phyloP scores from a whole-genome alignment of 108 stramenopile species.

The Cyclotella baltica region DNA sequence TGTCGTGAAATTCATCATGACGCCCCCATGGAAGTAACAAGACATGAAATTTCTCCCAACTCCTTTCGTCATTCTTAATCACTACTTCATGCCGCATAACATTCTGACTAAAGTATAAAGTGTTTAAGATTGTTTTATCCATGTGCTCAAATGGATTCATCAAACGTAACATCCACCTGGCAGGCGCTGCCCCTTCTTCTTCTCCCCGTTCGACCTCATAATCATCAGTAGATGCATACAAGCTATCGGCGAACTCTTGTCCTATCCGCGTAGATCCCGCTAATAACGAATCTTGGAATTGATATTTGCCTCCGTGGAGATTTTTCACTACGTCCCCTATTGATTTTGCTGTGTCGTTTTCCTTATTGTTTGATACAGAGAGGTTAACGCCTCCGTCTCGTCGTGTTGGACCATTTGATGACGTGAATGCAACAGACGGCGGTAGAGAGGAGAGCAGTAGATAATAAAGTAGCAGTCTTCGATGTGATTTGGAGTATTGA shows the following conservation, averaged over 20 bases:
- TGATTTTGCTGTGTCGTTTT: too few species aligned
- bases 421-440: too few species aligned
- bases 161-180: conserved; percentile 8
- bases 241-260: conserved; percentile 33
- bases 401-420: too few species aligned
- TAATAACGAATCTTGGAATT: conserved; percentile 23
- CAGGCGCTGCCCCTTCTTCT: not conserved
- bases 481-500: too few species aligned
- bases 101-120: not conserved
- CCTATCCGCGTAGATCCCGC: conserved; percentile 9
- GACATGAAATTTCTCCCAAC: conserved; percentile 15
- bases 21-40: not conserved
- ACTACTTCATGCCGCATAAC: not conserved
- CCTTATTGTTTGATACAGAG: too few species aligned
- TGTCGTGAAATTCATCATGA: not conserved
- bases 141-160: not conserved
- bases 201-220: not conserved
- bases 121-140: conserved; percentile 4
- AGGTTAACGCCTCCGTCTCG: too few species aligned
- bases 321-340: conserved; percentile 24
- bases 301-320: conserved; percentile 32
- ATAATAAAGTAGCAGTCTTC: too few species aligned
- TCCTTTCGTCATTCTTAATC: conserved; percentile 26
- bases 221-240: conserved; percentile 9
- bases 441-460: too few species aligned